A percentile compares a stretch with the other conserved stretches of the same genome.
Evolutionary conservation across 441 rosid species (phyloP).

Genomic region (Biscutella laevigata): DNA sequence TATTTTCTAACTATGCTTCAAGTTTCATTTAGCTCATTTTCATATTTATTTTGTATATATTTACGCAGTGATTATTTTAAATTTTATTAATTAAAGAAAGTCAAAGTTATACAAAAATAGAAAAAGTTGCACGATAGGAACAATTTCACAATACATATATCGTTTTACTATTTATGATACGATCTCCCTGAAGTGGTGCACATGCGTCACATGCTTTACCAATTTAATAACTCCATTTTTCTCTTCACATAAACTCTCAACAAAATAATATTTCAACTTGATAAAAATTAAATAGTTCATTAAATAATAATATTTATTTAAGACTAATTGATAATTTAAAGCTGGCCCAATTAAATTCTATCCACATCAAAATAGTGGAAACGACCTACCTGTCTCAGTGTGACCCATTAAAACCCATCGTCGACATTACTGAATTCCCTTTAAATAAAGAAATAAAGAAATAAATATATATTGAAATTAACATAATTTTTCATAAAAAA

Average conservation of each 20-base stretch:
- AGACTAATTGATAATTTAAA: conserved; percentile 21
- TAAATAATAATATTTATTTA: neutral
- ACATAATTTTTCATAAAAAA: too few species aligned
- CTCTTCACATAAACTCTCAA: neutral
- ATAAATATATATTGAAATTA: too few species aligned
- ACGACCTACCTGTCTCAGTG: conserved; percentile 22
- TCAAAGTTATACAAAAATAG: conserved; percentile 5
- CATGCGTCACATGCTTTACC: conserved; percentile 32
- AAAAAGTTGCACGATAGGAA: conserved; percentile 24
- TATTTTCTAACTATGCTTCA: too few species aligned
- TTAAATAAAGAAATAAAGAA: too few species aligned
- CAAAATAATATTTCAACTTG: conserved; percentile 19
- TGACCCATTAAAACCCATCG: conserved; percentile 21
- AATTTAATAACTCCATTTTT: conserved; percentile 16
- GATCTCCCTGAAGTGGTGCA: conserved; percentile 21
- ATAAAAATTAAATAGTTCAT: conserved; percentile 6
- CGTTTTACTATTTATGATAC: conserved; percentile 2
- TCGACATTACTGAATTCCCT: conserved; percentile 11
- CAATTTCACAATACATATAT: too few species aligned
- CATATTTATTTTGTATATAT: too few species aligned
- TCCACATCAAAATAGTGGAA: conserved; percentile 24
- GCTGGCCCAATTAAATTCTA: conserved; percentile 25
- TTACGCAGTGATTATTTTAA: too few species aligned
- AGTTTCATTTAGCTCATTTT: too few species aligned
- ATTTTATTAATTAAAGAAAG: neutral